Conservation (phyloP, 805 yeast genomes). For the Candida parachauliodes region DNA sequence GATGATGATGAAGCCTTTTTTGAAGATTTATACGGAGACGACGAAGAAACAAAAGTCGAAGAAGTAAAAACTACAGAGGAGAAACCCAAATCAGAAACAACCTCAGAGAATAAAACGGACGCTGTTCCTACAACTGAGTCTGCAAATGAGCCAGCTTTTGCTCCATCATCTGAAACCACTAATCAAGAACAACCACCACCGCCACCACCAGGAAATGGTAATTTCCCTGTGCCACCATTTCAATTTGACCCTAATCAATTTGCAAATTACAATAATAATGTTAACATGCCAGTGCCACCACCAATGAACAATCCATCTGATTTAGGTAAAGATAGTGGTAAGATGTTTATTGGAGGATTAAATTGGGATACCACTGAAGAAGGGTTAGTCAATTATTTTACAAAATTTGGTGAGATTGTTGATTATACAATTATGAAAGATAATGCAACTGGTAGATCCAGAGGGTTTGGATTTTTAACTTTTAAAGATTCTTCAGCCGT, state of each 20-base stretch:
- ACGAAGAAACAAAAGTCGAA: slow-evolving; percentile 9
- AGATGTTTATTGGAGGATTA: slow-evolving; percentile 94
- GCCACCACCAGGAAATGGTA: slow-evolving; percentile 10
- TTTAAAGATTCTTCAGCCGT: slow-evolving; percentile 80
- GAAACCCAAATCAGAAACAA: slow-evolving; percentile 1
- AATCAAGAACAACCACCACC: neutral
- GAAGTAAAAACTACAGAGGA: slow-evolving; percentile 14
- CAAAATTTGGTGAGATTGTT: slow-evolving; percentile 81
- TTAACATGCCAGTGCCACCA: slow-evolving; percentile 16
- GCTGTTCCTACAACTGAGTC: no score
- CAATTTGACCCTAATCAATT: slow-evolving; percentile 13
- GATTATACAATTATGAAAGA: slow-evolving; percentile 95
- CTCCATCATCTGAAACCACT: neutral
- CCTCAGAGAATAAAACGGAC: neutral
- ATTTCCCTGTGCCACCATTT: slow-evolving; percentile 3
- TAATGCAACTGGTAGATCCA: slow-evolving; percentile 75
- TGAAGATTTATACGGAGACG: slow-evolving; percentile 70
- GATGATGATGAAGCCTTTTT: slow-evolving; percentile 92
- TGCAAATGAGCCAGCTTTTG: slow-evolving; percentile 1
- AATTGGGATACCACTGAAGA: slow-evolving; percentile 98
- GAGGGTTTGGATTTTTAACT: slow-evolving; percentile 94
- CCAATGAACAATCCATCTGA: slow-evolving; percentile 21
- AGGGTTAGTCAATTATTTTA: slow-evolving; percentile 73
- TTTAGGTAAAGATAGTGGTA: slow-evolving; percentile 64
- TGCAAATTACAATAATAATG: slow-evolving; percentile 16